Conservation (phyloP, 805 yeast genomes). For the Lipomyces anomalus region DNA sequence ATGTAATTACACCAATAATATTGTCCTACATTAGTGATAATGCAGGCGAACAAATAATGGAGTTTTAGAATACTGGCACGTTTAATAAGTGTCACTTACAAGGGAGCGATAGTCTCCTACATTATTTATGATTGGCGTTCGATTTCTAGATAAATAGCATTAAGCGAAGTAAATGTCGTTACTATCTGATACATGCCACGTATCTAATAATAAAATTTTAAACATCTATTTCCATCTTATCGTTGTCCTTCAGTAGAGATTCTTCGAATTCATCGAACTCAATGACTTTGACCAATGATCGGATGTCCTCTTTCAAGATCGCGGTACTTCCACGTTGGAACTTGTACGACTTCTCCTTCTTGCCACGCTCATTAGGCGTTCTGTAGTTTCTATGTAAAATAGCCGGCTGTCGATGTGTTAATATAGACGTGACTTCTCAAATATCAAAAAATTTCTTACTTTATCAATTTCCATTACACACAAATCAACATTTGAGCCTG, state of each 20-base stretch:
- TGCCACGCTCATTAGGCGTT: slow-evolving; percentile 83
- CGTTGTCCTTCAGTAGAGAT: slow-evolving; percentile 12
- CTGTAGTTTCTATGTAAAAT: slow-evolving; percentile 76
- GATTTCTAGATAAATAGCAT: no score
- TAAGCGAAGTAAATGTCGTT: no score
- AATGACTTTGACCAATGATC: slow-evolving; percentile 57
- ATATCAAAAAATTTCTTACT: slow-evolving; percentile 38
- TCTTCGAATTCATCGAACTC: slow-evolving; percentile 20
- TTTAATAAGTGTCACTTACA: no score
- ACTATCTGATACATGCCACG: no score
- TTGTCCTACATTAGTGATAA: no score
- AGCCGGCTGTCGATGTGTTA: slow-evolving; percentile 43
- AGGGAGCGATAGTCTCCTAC: no score
- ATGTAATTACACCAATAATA: no score
- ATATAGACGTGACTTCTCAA: not conserved
- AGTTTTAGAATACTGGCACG: not conserved
- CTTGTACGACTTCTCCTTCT: slow-evolving; percentile 75
- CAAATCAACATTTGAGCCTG: slow-evolving; percentile 95
- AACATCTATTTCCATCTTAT: slow-evolving; percentile 21
- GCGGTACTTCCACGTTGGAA: slow-evolving; percentile 94
- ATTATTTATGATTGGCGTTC: no score
- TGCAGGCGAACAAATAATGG: not conserved
- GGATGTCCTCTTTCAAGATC: slow-evolving; percentile 61
- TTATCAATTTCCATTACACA: slow-evolving; percentile 94
- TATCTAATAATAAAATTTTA: no score